phyloP scores from a whole-genome alignment of 1,284 basidiomycete species.

The Fomitopsis betulina region DNA sequence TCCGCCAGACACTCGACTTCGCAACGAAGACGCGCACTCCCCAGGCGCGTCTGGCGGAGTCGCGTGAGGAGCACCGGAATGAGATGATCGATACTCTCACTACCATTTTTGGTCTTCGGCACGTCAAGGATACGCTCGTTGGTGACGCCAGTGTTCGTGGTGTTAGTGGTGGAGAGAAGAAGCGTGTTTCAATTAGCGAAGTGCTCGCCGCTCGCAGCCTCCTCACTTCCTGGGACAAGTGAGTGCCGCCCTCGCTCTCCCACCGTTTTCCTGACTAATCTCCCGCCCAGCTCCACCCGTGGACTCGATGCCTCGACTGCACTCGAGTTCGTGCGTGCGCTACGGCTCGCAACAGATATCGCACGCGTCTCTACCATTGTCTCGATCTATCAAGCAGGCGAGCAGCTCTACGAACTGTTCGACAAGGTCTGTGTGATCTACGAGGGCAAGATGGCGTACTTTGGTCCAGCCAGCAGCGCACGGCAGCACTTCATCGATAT shows the following conservation, averaged over 20 bases:
- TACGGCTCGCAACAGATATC: constrained; percentile 78
- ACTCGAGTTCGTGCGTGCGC: constrained; percentile 68
- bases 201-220: constrained; percentile 78
- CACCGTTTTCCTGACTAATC: too few relatives aligned
- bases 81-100: constrained; percentile 61
- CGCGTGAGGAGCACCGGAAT: constrained; percentile 53
- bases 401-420: constrained; percentile 65
- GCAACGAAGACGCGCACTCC: constrained; percentile 66
- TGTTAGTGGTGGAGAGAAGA: constrained; percentile 82
- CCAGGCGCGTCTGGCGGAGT: constrained; percentile 66
- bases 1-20: constrained; percentile 67
- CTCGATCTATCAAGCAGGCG: constrained; percentile 76
- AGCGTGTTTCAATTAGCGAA: constrained; percentile 86
- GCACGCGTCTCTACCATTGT: constrained; percentile 21
- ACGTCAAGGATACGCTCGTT: constrained; percentile 74
- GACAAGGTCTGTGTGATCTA: constrained; percentile 70
- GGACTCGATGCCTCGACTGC: constrained; percentile 88
- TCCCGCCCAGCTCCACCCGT: constrained; percentile 72
- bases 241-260: too few relatives aligned
- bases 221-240: constrained; percentile 84
- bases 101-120: constrained; percentile 77
- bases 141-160: constrained; percentile 84
- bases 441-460: constrained; percentile 82
- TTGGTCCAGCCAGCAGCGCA: constrained; percentile 68
- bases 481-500: constrained; percentile 75